Percentiles rank a stretch among this genome's conserved stretches.
phyloP scores from a whole-genome alignment of 164 flowering plant species.

The Brasenia schreberi region DNA sequence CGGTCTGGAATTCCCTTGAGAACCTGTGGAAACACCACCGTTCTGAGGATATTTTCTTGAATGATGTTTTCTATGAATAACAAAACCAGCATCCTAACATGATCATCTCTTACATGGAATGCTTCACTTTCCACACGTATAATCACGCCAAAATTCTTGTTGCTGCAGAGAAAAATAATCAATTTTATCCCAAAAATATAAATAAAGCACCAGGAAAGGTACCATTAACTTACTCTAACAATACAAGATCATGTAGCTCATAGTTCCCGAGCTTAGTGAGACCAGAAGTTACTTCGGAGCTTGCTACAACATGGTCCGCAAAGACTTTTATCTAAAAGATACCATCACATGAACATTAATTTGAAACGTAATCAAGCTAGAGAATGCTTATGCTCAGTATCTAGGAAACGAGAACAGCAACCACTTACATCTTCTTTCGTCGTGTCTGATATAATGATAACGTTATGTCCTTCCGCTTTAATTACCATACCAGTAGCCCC shows the following conservation, averaged over 20 bases:
- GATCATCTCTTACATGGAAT: slow-evolving; percentile 48
- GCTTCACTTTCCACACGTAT: slow-evolving; percentile 98
- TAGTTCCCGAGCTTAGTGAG: slow-evolving; percentile 85
- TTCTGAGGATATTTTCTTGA: not conserved
- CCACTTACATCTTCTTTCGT: slow-evolving; percentile 85
- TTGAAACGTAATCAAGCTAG: not conserved
- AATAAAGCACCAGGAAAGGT: not conserved
- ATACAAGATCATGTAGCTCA: slow-evolving; percentile 94
- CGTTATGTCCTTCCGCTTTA: slow-evolving; percentile 83
- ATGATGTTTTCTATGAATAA: not conserved
- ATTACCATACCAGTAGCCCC: slow-evolving; percentile 98
- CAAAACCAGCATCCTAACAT: not conserved
- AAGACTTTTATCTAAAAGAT: slow-evolving; percentile 67
- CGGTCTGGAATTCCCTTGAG: slow-evolving; percentile 91
- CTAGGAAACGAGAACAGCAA: not conserved
- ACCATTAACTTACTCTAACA: slow-evolving; percentile 55
- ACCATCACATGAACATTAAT: not conserved
- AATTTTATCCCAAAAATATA: not conserved
- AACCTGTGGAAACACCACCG: slow-evolving; percentile 29
- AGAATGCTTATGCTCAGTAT: not conserved
- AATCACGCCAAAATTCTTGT: slow-evolving; percentile 78
- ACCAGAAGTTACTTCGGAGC: slow-evolving; percentile 96
- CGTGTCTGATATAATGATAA: slow-evolving; percentile 76
- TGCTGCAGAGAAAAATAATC: slow-evolving; percentile 34
- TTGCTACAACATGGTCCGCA: slow-evolving; percentile 91